phyloP scores from a whole-genome alignment of 495 filamentous ascomycete genomes.

The Xylaria cubensis region DNA sequence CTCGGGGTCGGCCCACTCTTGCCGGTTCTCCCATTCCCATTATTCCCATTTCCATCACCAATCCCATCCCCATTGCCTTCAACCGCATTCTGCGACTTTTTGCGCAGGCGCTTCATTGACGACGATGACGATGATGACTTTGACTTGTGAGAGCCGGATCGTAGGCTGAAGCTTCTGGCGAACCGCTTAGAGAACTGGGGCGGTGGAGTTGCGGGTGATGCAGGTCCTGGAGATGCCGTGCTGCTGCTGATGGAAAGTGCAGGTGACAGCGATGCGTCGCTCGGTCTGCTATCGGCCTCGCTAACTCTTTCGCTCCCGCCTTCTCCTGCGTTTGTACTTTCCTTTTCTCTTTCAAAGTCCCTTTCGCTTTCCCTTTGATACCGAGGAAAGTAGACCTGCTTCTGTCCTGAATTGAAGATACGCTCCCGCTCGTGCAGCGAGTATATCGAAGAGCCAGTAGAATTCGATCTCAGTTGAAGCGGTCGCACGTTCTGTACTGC shows the following conservation, averaged over 20 bases:
- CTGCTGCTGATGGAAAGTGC: slow-evolving; percentile 22
- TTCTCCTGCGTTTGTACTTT: neutral
- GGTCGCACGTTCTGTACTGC: slow-evolving; percentile 31
- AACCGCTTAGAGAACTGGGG: slow-evolving; percentile 44
- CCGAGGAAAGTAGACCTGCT: neutral
- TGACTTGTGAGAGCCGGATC: slow-evolving; percentile 37
- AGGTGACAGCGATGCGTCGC: slow-evolving; percentile 21
- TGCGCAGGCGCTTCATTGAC: slow-evolving; percentile 42
- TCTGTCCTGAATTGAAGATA: neutral
- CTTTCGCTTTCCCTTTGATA: neutral
- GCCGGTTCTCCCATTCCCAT: neutral
- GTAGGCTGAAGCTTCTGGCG: slow-evolving; percentile 48
- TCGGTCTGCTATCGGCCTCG: slow-evolving; percentile 40
- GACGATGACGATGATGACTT: slow-evolving; percentile 35
- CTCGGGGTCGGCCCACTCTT: slow-evolving; percentile 1
- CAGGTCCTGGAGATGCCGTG: slow-evolving; percentile 30
- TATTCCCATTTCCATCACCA: neutral
- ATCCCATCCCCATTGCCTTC: slow-evolving; percentile 12
- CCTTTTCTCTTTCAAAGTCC: neutral
- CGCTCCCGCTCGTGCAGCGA: slow-evolving; percentile 29
- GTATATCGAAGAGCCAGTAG: slow-evolving; percentile 36
- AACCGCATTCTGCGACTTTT: slow-evolving; percentile 33
- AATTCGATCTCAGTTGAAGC: slow-evolving; percentile 34
- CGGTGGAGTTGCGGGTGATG: slow-evolving; percentile 43
- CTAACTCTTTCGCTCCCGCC: slow-evolving; percentile 34